Conservation (phyloP, 345 rosid species). For the Brassica nigra region DNA sequence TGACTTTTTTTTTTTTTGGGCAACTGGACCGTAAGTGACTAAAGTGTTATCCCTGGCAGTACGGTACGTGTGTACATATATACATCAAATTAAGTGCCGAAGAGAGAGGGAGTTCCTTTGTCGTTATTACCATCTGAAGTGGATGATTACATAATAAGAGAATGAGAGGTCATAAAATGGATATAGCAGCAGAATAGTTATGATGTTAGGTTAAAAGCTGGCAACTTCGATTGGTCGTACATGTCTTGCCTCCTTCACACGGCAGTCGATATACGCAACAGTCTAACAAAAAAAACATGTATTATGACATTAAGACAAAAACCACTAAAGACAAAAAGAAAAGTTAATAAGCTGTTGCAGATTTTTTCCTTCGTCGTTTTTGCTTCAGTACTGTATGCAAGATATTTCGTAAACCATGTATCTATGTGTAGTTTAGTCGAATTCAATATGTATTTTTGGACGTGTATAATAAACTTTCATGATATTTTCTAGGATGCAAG, state of each 20-base stretch:
- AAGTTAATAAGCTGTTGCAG: background rate
- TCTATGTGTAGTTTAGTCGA: no score
- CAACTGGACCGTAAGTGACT: no score
- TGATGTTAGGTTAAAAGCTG: constrained; percentile 26
- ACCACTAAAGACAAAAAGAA: background rate
- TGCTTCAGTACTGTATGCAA: no score
- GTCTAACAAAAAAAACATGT: background rate
- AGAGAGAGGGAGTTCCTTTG: background rate
- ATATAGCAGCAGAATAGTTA: constrained; percentile 1
- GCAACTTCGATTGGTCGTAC: background rate
- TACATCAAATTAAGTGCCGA: background rate
- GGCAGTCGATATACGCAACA: constrained; percentile 32
- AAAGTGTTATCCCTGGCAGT: background rate
- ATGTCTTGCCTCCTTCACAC: constrained; percentile 27
- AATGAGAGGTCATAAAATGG: constrained; percentile 5
- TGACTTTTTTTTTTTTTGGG: no score
- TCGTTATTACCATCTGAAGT: constrained; percentile 13
- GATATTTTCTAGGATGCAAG: no score
- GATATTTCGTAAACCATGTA: no score
- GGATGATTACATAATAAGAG: constrained; percentile 13
- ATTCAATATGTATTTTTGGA: background rate
- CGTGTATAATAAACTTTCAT: background rate
- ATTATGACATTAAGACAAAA: background rate
- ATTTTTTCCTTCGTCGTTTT: no score
- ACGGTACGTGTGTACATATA: background rate